These are phyloP conservation scores for Cercospora citrullina DNA, from an alignment of 2,329 filamentous ascomycete species.

Conservation along the genomic window DNA sequence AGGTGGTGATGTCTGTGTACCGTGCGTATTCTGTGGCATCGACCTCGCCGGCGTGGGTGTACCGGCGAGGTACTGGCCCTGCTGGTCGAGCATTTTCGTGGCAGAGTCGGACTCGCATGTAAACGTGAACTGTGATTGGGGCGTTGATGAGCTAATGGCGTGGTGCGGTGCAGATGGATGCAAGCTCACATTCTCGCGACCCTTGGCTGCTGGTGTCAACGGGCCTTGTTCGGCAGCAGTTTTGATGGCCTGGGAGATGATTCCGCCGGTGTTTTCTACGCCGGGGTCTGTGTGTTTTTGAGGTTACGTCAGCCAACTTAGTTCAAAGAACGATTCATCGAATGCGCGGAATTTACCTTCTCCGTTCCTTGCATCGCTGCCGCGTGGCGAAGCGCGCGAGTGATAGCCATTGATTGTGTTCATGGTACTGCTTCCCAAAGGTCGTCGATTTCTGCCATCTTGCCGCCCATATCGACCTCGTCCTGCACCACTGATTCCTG, in stretches of 20 bases:
- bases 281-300: slow-evolving; percentile 49
- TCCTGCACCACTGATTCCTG: slow-evolving; percentile 80
- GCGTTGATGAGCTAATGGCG: slow-evolving; percentile 60
- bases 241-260: slow-evolving; percentile 89
- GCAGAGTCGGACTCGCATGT: slow-evolving; percentile 89
- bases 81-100: slow-evolving; percentile 62
- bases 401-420: slow-evolving; percentile 45
- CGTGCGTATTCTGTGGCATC: slow-evolving; percentile 23
- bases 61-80: slow-evolving; percentile 27
- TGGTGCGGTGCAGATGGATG: slow-evolving; percentile 59
- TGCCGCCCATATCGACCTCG: slow-evolving; percentile 77
- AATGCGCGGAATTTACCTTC: slow-evolving; percentile 28
- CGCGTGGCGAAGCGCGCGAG: slow-evolving; percentile 25
- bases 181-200: slow-evolving; percentile 71
- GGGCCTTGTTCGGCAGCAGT: slow-evolving; percentile 71
- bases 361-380: slow-evolving; percentile 24
- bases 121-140: slow-evolving; percentile 92
- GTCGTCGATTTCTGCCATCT: slow-evolving; percentile 44
- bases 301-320: slow-evolving; percentile 23
- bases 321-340: slow-evolving; percentile 7
- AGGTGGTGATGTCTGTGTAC: slow-evolving; percentile 36
- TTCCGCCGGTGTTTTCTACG: slow-evolving; percentile 55
- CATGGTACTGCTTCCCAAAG: slow-evolving; percentile 45
- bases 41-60: slow-evolving; percentile 23
- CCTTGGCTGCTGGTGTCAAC: slow-evolving; percentile 61